Evolutionary conservation across 2,329 filamentous ascomycete species (phyloP), one percentile per base, ranked within the genome.

Genomic region (Penicillium sp.): DNA sequence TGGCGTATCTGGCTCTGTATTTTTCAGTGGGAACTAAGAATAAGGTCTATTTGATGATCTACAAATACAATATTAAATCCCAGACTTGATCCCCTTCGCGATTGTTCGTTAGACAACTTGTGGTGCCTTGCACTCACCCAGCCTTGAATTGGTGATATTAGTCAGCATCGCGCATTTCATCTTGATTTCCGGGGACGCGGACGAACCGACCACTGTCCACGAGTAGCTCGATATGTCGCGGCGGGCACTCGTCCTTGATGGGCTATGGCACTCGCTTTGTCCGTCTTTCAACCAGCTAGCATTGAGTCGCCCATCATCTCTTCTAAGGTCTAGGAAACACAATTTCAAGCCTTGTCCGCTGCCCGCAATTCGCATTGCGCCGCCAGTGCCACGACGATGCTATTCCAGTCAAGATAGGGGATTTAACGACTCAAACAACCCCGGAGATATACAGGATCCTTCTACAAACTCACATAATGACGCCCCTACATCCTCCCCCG

Each of bases 191-290:
- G 55, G 57, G 43, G 26, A 31, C 19, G 50, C 56, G 48, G 54
- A 59, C 47, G 10, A 42, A 39, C 43, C 33, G 46, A 26, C 25
- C 13, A 7, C 46, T 8, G 29, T 44, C 25, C 35, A 47, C 60
- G 59, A 57, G 54, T 59, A 59, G 23, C 55, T 60, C 64, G 64
- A 63, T 44, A 78, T 78, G 76, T 67, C 72, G 54, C 67, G 61
- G 53, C 66, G 55, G 60, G 60, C 62, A 42, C 57, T 74, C 27
- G 61, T 72, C 46, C 60, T 75, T 31, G 75, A 77, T 64, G 75
- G 72, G 35, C 64, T 78, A 49, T 78, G 75, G 75, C 72, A 72
- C 57, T 77, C 71, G 57, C 65, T 78, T 33, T 75, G 75, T 64
- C 75, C 75, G 45, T 74, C 72, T 14, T 74, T 75, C 35, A 63